Percentiles rank a stretch among this genome's conserved stretches.
phyloP scores from a whole-genome alignment of 2,329 filamentous ascomycete genomes.

The Alternaria novae-zelandiae region DNA sequence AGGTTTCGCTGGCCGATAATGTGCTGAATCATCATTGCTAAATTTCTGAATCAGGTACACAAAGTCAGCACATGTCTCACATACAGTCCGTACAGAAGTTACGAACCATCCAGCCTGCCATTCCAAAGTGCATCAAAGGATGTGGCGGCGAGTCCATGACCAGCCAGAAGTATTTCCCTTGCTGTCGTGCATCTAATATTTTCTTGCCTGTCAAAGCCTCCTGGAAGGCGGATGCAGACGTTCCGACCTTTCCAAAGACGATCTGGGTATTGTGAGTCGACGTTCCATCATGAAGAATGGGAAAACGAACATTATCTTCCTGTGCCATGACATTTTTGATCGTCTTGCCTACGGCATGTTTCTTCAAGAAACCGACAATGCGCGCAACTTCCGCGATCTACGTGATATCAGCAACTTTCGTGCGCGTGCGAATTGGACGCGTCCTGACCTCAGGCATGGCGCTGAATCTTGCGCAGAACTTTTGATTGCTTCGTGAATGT shows the following conservation, averaged over 20 bases:
- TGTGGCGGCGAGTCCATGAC: slow-evolving; percentile 81
- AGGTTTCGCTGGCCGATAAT: slow-evolving; percentile 71
- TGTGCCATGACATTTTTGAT: slow-evolving; percentile 73
- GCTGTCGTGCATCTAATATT: slow-evolving; percentile 74
- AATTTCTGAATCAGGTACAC: slow-evolving; percentile 64
- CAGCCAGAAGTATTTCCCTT: slow-evolving; percentile 98
- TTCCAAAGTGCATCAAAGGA: slow-evolving; percentile 85
- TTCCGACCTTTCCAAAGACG: slow-evolving; percentile 90
- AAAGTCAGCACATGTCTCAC: neutral
- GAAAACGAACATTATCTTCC: slow-evolving; percentile 65
- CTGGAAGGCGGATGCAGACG: slow-evolving; percentile 75
- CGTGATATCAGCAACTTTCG: slow-evolving; percentile 10
- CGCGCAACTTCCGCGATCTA: slow-evolving; percentile 72
- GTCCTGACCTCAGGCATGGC: slow-evolving; percentile 48
- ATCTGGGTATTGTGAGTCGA: slow-evolving; percentile 51
- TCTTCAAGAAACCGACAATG: slow-evolving; percentile 82
- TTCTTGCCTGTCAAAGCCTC: slow-evolving; percentile 77
- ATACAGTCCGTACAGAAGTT: neutral
- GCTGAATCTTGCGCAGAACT: neutral
- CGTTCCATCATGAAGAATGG: neutral
- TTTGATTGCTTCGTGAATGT: neutral
- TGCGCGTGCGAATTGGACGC: neutral
- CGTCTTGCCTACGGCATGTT: slow-evolving; percentile 82
- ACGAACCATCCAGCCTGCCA: slow-evolving; percentile 66
- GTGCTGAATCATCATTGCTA: slow-evolving; percentile 75